Evolutionary conservation across 306 rosid species (phyloP).

Genomic region (Abrus precatorius): DNA sequence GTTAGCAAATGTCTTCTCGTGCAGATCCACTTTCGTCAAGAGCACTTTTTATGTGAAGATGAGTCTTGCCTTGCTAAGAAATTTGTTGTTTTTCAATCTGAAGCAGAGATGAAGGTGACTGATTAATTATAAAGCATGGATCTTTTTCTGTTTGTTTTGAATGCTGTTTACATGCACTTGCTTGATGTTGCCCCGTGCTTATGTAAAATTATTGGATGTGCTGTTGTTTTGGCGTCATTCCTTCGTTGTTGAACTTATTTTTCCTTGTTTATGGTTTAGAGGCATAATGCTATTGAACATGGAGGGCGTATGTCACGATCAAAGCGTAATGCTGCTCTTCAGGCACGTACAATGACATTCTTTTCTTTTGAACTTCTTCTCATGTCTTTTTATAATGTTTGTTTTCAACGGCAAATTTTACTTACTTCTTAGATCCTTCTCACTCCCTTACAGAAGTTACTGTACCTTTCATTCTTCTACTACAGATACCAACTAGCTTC

Average conservation of each 20-base stretch:
- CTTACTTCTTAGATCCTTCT: conserved; percentile 12
- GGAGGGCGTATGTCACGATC: conserved; percentile 97
- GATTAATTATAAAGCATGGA: conserved; percentile 43
- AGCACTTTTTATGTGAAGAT: conserved; percentile 95
- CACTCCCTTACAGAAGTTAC: conserved; percentile 20
- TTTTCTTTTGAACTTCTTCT: conserved; percentile 24
- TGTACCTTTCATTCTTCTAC: conserved; percentile 10
- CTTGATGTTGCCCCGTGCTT: conserved; percentile 23
- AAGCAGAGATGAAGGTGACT: conserved; percentile 91
- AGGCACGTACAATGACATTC: conserved; percentile 59
- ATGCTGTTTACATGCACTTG: conserved; percentile 15
- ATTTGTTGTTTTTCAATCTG: conserved; percentile 88
- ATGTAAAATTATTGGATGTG: conserved; percentile 19
- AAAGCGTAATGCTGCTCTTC: conserved; percentile 95
- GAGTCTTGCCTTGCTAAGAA: conserved; percentile 90
- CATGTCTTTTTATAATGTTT: background rate
- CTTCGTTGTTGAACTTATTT: conserved; percentile 44
- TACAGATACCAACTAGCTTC: conserved; percentile 93
- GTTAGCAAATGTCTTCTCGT: conserved; percentile 35
- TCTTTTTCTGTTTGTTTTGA: conserved; percentile 26
- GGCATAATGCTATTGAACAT: conserved; percentile 90
- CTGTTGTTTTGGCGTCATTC: conserved; percentile 20
- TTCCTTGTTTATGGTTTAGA: conserved; percentile 59
- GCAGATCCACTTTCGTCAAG: conserved; percentile 92
- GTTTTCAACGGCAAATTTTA: conserved; percentile 27